Conservation (phyloP, 805 yeast genomes). For the Candida glaebosa region DNA sequence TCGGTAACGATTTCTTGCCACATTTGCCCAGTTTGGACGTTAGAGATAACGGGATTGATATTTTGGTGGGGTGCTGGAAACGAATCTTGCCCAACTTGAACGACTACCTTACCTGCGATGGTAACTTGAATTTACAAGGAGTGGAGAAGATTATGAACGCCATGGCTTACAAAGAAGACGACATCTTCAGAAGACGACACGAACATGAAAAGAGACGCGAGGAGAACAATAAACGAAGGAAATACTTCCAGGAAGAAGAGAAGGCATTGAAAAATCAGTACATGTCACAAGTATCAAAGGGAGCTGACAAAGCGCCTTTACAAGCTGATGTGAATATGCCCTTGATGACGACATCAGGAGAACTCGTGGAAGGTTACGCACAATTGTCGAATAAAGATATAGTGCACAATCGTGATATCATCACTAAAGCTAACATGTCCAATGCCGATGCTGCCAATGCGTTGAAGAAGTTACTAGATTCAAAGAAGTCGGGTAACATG, state of each 20-base stretch:
- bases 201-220: slow-evolving; percentile 68
- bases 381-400: slow-evolving; percentile 68
- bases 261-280: slow-evolving; percentile 41
- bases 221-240: slow-evolving; percentile 60
- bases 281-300: slow-evolving; percentile 57
- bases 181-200: slow-evolving; percentile 66
- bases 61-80: slow-evolving; percentile 81
- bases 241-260: slow-evolving; percentile 45
- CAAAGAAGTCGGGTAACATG: slow-evolving; percentile 20
- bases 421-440: slow-evolving; percentile 69
- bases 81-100: slow-evolving; percentile 58
- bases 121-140: slow-evolving; percentile 67
- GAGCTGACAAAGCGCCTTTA: slow-evolving; percentile 73
- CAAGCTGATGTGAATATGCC: slow-evolving; percentile 71
- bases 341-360: slow-evolving; percentile 71
- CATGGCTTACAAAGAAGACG: slow-evolving; percentile 72
- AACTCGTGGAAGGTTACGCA: slow-evolving; percentile 60
- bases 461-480: slow-evolving; percentile 38
- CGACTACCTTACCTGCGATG: slow-evolving; percentile 88
- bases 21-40: slow-evolving; percentile 94
- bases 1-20: slow-evolving; percentile 97
- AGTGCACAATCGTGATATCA: slow-evolving; percentile 57
- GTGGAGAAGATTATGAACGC: slow-evolving; percentile 68
- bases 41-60: slow-evolving; percentile 89
- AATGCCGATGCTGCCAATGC: slow-evolving; percentile 67